Evolutionary conservation across 2,329 filamentous ascomycete species (phyloP), one percentile per base, ranked within the genome.

Genomic region (Lizonia empirigonia): DNA sequence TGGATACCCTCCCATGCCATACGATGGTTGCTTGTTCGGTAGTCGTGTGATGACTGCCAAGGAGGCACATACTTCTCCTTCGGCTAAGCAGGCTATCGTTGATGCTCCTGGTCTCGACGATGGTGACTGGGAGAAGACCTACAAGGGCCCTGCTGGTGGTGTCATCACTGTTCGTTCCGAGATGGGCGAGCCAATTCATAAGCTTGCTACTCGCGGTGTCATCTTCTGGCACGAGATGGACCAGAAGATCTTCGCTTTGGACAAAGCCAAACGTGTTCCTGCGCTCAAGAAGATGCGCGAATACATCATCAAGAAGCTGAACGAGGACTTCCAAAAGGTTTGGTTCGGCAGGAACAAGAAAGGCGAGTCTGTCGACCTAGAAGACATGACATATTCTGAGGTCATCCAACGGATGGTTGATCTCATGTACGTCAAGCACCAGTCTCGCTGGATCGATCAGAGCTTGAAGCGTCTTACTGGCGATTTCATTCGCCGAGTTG

Each of bases 181-280:
- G 77, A 99, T 99, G 95, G 95, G 94, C 36, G 94, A 99, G 80
- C 95, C 94, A 5, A 99, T 99, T 56, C 94, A 99, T 81, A 99
- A 99, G 80, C 85, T 99, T 53, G 95, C 94, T 13, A 99, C 94
- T 39, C 89, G 95, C 52, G 94, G 94, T 83, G 92, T 99, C 38
- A 81, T 85, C 46, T 96, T 99, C 81, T 99, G 94, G 94, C 88
- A 91, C 40, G 95, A 99, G 78, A 96, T 99, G 91, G 94, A 99
- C 70, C 85, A 95, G 75, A 97, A 96, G 78, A 97, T 99, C 68
- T 99, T 99, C 80, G 89, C 86, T 70, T 80, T 99, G 39, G 92
- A 96, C 76, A 97, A 96, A 80, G 91, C 93, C 22, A 78, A 78
- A 59, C 72, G 75, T 19, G 49, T 75, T 13, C 67, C 66, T 2